Evolutionary conservation across 2,329 filamentous ascomycete genomes (phyloP).

Genomic region (Colletotrichum gigasporum): DNA sequence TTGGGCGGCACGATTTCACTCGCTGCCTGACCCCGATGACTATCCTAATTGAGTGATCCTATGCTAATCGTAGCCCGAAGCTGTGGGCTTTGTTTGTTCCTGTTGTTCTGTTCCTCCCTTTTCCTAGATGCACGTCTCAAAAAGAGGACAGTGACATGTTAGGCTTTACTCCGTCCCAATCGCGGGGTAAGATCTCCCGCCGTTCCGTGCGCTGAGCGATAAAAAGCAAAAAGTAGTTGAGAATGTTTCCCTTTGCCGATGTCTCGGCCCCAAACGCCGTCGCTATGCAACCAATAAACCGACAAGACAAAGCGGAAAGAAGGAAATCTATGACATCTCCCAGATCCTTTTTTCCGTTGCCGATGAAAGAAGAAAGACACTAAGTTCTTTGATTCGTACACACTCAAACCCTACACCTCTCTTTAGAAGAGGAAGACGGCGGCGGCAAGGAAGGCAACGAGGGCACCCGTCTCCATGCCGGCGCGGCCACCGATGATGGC

Average conservation of each 20-base stretch:
- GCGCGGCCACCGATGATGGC: conserved; percentile 23
- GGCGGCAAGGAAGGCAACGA: conserved; percentile 54
- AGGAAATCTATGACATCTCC: not conserved
- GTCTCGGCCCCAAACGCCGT: conserved; percentile 35
- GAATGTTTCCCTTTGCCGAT: not conserved
- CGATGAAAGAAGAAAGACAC: not conserved
- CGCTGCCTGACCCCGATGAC: too few relatives aligned
- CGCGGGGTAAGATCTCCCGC: not conserved
- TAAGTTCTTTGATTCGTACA: not conserved
- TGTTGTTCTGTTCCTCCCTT: too few relatives aligned
- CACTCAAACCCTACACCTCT: too few relatives aligned
- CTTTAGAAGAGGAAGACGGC: conserved; percentile 48
- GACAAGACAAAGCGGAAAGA: not conserved
- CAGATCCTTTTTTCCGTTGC: not conserved
- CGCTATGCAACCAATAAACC: conserved; percentile 38
- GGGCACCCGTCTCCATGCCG: conserved; percentile 45
- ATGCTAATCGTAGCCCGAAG: too few relatives aligned
- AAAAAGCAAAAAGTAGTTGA: not conserved
- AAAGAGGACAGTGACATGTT: too few relatives aligned
- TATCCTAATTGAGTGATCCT: too few relatives aligned
- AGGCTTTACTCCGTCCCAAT: not conserved
- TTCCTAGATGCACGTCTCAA: too few relatives aligned
- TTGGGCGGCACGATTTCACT: too few relatives aligned
- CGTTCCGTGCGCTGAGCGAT: not conserved
- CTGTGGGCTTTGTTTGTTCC: too few relatives aligned